A percentile compares a stretch with the other conserved stretches of the same genome.
Conservation (phyloP, 805 yeast genomes). For the Metschnikowia matae region DNA sequence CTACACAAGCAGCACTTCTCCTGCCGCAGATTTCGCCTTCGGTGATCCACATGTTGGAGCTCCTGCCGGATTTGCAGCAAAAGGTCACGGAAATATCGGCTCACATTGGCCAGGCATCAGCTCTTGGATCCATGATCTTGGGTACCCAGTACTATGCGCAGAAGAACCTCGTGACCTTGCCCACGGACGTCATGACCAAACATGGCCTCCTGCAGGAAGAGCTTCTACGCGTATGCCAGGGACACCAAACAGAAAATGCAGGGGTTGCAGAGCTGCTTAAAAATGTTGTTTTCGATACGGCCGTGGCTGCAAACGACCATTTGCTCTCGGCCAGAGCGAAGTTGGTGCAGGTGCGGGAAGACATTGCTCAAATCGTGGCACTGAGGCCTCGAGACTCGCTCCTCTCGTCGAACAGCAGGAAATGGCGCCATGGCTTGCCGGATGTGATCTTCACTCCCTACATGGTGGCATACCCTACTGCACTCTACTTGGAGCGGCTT, state of each 20-base stretch:
- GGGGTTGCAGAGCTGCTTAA: conserved; percentile 39
- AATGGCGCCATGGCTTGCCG: conserved; percentile 48
- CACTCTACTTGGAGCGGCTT: conserved; percentile 55
- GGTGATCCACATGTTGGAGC: conserved; percentile 44
- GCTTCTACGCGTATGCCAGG: conserved; percentile 46
- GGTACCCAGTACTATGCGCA: conserved; percentile 57
- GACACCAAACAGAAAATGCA: conserved; percentile 31
- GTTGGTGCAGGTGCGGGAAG: conserved; percentile 34
- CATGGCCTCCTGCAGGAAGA: conserved; percentile 60
- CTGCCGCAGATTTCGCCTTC: conserved; percentile 58
- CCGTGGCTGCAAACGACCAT: conserved; percentile 78
- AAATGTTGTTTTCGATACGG: conserved; percentile 63
- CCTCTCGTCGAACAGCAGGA: conserved; percentile 22
- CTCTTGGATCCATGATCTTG: conserved; percentile 60
- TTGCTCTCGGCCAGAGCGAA: conserved; percentile 63
- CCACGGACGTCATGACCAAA: conserved; percentile 54
- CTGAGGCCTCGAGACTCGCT: conserved; percentile 21
- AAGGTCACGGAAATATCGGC: conserved; percentile 60
- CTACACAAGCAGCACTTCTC: conserved; percentile 56
- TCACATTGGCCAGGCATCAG: conserved; percentile 79
- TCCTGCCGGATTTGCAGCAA: conserved; percentile 40
- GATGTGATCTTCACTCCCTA: conserved; percentile 66
- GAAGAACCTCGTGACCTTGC: conserved; percentile 54
- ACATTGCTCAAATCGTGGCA: conserved; percentile 30
- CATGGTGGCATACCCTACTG: conserved; percentile 63